Percentiles rank a stretch among this genome's conserved stretches.
Evolutionary conservation across 2,329 filamentous ascomycete species (phyloP).

Genomic region (Xylaria sp.): DNA sequence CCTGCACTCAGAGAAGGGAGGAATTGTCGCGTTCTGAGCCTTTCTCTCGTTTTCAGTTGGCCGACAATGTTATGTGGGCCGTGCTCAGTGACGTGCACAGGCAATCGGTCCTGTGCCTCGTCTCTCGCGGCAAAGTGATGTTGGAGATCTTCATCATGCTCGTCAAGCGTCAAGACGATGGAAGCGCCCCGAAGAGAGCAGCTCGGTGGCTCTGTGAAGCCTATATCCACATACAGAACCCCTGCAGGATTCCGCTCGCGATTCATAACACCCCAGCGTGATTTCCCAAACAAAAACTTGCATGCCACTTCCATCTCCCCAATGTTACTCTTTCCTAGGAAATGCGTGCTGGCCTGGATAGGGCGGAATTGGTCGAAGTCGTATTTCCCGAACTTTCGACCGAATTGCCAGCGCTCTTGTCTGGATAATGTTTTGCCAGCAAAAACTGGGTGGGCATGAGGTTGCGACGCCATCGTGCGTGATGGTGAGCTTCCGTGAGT

Average conservation of each 20-base stretch:
- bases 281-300: background rate
- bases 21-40: background rate
- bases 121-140: background rate
- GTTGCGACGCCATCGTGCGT: background rate
- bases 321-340: background rate
- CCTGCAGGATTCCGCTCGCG: background rate
- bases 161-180: background rate
- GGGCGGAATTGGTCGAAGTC: background rate
- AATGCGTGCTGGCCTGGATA: background rate
- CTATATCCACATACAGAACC: background rate
- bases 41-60: background rate
- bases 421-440: background rate
- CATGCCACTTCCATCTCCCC: slow-evolving; percentile 1
- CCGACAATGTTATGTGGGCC: background rate
- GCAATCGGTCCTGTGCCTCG: background rate
- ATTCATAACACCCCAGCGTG: background rate
- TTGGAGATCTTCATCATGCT: slow-evolving; percentile 1
- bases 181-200: background rate
- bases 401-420: background rate
- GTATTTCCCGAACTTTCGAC: background rate
- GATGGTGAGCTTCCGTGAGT: background rate
- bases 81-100: background rate
- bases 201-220: background rate
- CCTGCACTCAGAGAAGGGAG: background rate
- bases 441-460: background rate